Evolutionary conservation across 768 basidiomycete genomes (phyloP).

Genomic region (Lactarius quietus): DNA sequence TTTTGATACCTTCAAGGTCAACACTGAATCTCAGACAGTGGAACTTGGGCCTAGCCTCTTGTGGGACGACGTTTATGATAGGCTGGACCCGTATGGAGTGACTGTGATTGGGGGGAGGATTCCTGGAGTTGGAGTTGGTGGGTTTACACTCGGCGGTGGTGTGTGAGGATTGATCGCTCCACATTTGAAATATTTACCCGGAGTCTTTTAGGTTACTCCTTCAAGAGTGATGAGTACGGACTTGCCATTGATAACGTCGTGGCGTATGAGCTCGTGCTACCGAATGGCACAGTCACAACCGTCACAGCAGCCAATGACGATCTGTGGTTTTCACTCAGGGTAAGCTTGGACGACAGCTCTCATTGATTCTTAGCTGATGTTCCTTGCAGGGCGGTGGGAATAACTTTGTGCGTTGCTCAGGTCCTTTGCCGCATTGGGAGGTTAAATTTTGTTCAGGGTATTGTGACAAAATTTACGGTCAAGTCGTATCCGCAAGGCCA

Average conservation of each 20-base stretch:
- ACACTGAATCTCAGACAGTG: not conserved
- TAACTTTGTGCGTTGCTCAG: too few relatives aligned
- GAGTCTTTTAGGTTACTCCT: constrained; percentile 48
- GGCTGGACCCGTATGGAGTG: not conserved
- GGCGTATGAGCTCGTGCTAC: constrained; percentile 51
- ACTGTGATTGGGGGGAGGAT: not conserved
- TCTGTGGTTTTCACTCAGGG: constrained; percentile 40
- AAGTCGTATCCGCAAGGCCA: constrained; percentile 15
- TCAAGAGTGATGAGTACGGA: constrained; percentile 54
- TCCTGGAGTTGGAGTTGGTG: not conserved
- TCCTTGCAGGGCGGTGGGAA: constrained; percentile 6
- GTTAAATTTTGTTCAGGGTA: constrained; percentile 12
- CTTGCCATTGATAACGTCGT: constrained; percentile 48
- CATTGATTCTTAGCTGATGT: constrained; percentile 39
- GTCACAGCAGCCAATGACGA: constrained; percentile 35
- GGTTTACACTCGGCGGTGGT: not conserved
- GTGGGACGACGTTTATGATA: not conserved
- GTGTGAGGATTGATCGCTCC: not conserved
- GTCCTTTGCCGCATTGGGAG: too few relatives aligned
- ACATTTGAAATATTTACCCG: not conserved
- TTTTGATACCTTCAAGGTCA: not conserved
- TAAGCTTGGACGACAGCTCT: constrained; percentile 13
- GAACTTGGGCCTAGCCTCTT: not conserved
- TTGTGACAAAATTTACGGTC: constrained; percentile 22
- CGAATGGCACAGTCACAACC: constrained; percentile 40